Conservation (phyloP, 345 rosid genomes). For the Hibiscus tridactylites region DNA sequence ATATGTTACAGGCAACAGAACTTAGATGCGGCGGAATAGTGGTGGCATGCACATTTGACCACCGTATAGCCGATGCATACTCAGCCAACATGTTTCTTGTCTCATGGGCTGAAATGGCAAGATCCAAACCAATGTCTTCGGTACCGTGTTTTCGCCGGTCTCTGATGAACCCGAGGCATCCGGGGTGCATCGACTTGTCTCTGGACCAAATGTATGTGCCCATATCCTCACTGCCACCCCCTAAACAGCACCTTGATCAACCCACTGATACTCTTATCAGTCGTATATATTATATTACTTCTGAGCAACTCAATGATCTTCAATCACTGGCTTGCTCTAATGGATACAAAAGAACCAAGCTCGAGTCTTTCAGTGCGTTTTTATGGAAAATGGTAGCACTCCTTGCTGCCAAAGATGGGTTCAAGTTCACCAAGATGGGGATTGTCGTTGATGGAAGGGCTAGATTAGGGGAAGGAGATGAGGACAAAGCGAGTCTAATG, state of each 20-base stretch:
- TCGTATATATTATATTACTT: conserved; percentile 37
- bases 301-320: conserved; percentile 20
- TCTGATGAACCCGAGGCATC: conserved; percentile 40
- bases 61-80: conserved; percentile 59
- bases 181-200: conserved; percentile 15
- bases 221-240: conserved; percentile 31
- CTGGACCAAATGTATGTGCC: conserved; percentile 38
- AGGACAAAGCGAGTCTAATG: conserved; percentile 12
- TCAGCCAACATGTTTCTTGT: conserved; percentile 57
- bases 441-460: conserved; percentile 56
- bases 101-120: conserved; percentile 56
- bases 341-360: conserved; percentile 32
- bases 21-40: conserved; percentile 46
- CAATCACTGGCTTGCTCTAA: conserved; percentile 30
- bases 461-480: conserved; percentile 18
- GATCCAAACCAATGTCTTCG: conserved; percentile 16
- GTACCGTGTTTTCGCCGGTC: conserved; percentile 45
- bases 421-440: conserved; percentile 33
- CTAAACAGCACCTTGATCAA: conserved; percentile 7
- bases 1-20: conserved; percentile 34
- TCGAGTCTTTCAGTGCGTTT: conserved; percentile 47
- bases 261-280: conserved; percentile 24
- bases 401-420: conserved; percentile 4
- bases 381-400: conserved; percentile 52
- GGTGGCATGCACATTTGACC: conserved; percentile 57